Evolutionary conservation across 2,329 filamentous ascomycete genomes (phyloP).

Genomic region (Trichoderma aggressivum): DNA sequence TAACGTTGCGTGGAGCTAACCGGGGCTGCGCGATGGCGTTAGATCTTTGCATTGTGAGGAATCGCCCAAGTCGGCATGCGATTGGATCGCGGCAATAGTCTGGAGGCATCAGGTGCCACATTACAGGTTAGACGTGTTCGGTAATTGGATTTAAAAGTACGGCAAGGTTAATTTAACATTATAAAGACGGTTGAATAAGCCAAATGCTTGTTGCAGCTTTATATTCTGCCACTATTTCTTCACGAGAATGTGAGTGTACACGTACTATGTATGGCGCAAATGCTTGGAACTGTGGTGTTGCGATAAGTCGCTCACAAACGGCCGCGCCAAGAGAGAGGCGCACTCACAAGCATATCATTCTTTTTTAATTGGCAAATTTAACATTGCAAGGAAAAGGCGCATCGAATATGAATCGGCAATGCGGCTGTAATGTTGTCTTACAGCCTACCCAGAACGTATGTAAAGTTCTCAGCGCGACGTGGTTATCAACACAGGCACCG

Average conservation of each 20-base stretch:
- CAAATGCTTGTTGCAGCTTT: background rate
- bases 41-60: slow-evolving; percentile 17
- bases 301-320: background rate
- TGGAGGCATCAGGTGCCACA: background rate
- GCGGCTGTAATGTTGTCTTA: background rate
- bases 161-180: background rate
- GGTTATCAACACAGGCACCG: background rate
- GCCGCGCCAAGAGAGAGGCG: background rate
- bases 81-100: background rate
- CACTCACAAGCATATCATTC: background rate
- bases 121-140: background rate
- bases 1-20: background rate
- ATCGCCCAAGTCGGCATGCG: background rate
- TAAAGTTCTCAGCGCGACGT: no score
- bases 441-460: background rate
- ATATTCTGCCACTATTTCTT: background rate
- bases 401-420: background rate
- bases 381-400: background rate
- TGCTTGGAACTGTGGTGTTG: background rate
- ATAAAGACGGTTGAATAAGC: background rate
- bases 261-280: background rate
- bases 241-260: background rate
- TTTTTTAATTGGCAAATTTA: background rate
- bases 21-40: slow-evolving; percentile 15
- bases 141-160: background rate